Percentiles rank a stretch among this genome's conserved stretches.
Evolutionary conservation across 768 basidiomycete species (phyloP).

Genomic region (Trametopsis cervina): DNA sequence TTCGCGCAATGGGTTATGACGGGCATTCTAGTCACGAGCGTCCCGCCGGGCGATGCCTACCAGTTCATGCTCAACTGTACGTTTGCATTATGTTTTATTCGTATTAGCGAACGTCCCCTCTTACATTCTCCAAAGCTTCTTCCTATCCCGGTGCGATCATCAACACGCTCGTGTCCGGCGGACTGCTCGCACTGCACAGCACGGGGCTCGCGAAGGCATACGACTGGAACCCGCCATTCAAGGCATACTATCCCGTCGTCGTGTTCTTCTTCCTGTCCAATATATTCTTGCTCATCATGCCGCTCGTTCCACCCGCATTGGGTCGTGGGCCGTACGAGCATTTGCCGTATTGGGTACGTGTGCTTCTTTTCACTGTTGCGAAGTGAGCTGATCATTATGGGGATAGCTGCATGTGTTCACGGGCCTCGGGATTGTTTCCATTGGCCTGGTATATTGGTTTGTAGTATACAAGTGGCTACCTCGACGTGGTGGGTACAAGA

Average conservation of each 20-base stretch:
- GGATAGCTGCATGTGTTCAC: conserved; percentile 27
- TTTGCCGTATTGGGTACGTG: conserved; percentile 65
- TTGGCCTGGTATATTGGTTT: conserved; percentile 27
- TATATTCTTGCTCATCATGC: conserved; percentile 53
- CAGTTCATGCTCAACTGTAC: conserved; percentile 60
- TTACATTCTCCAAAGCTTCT: conserved; percentile 32
- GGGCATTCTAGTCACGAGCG: conserved; percentile 41
- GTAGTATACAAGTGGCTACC: conserved; percentile 24
- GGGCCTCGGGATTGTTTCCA: conserved; percentile 17
- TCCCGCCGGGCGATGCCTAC: conserved; percentile 72
- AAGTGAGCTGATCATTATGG: too few species aligned
- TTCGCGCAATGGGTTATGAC: conserved; percentile 58
- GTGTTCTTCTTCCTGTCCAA: conserved; percentile 59
- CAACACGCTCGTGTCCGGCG: conserved; percentile 53
- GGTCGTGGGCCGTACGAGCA: conserved; percentile 46
- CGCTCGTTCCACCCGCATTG: conserved; percentile 52
- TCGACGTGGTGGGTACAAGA: conserved; percentile 19
- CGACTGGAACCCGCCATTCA: conserved; percentile 63
- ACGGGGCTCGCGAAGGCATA: conserved; percentile 28
- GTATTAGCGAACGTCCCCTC: too few species aligned
- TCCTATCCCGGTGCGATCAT: conserved; percentile 53
- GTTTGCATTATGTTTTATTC: too few species aligned
- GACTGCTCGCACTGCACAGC: conserved; percentile 56
- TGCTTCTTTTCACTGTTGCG: too few species aligned
- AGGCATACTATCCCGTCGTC: conserved; percentile 41